Base-by-base conservation (phyloP, 257 asterid genomes). In the Solanum appendiculatum region DNA sequence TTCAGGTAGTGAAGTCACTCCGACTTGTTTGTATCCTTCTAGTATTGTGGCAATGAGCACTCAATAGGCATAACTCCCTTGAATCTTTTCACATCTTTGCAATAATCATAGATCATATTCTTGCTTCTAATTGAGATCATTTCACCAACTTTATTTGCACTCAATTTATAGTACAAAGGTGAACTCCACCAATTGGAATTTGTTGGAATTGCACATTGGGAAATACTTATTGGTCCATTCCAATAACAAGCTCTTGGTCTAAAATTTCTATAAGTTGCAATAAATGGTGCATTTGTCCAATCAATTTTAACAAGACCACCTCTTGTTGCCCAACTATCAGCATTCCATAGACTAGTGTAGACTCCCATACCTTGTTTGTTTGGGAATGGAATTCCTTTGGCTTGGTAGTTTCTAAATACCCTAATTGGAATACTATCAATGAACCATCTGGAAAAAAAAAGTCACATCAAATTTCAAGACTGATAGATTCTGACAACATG, bases 301-400 rank as follows among this genome's bases (percentile, higher is more conserved):
- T 96, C 91, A 23, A 90, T 94, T 90, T 93, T 96, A 2, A 83
- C 99, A 10, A 85, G 91, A 20, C 98, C 98, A 0, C 94, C 93
- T 88, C 94, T 91, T 0, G 98, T 96, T 18, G 99, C 99, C 98
- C 99, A 95, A 54, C 91, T 88, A 84, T 95, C 98, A 3, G 94
- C 98, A 86, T 95, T 93, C 99, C 98, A 96, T 37, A 95, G 89
- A 92, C 98, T 96, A 21, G 94, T 87, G 86, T 94, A 92, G 3
- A 88, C 95, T 87, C 92, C 88, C 99, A 96, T 95, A 11, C 94
- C 91, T 86, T 93, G 93, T 87, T 88, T 87, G 70, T 88, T 92
- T 25, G 98, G 98, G 86, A 88, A 96, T 0, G 94, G 92, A 70
- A 95, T 89, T 5, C 97, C 96, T 0, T 86, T 86, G 68, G 85